These are phyloP conservation scores for Colletotrichum kahawae DNA, from an alignment of 2,329 filamentous ascomycete species.

Conservation along the genomic window DNA sequence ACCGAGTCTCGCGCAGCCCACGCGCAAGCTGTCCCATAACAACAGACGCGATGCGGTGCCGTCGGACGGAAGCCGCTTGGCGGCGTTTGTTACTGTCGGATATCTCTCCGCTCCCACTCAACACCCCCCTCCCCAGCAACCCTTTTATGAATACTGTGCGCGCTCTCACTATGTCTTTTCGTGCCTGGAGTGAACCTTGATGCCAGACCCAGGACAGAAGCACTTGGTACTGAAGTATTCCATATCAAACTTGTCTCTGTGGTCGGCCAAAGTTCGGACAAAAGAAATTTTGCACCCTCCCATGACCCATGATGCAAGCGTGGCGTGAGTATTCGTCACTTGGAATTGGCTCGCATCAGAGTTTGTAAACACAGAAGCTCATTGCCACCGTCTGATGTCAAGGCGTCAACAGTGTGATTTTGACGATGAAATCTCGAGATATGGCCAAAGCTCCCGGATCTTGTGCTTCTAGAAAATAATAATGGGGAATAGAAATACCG, in stretches of 20 bases:
- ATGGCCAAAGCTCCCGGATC: slow-evolving; percentile 23
- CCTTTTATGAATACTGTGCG: neutral
- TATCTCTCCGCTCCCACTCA: slow-evolving; percentile 15
- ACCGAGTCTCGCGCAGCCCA: neutral
- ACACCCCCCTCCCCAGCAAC: neutral
- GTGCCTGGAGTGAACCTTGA: slow-evolving; percentile 17
- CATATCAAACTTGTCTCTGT: neutral
- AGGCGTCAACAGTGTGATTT: neutral
- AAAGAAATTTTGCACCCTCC: slow-evolving; percentile 10
- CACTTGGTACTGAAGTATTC: neutral
- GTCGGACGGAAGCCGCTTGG: slow-evolving; percentile 17
- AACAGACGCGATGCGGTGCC: neutral
- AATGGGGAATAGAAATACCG: slow-evolving; percentile 24
- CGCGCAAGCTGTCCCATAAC: neutral
- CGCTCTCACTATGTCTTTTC: neutral
- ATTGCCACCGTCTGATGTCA: slow-evolving; percentile 14
- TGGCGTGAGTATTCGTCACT: slow-evolving; percentile 22
- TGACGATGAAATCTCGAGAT: slow-evolving; percentile 2
- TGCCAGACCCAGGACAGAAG: slow-evolving; percentile 15
- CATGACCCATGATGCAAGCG: slow-evolving; percentile 18
- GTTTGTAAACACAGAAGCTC: neutral
- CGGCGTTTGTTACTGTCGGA: slow-evolving; percentile 13
- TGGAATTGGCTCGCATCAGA: neutral
- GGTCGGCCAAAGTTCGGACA: slow-evolving; percentile 18
- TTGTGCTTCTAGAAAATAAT: slow-evolving; percentile 23